phyloP scores from a whole-genome alignment of 805 yeast species.

The Candida succiphila region DNA sequence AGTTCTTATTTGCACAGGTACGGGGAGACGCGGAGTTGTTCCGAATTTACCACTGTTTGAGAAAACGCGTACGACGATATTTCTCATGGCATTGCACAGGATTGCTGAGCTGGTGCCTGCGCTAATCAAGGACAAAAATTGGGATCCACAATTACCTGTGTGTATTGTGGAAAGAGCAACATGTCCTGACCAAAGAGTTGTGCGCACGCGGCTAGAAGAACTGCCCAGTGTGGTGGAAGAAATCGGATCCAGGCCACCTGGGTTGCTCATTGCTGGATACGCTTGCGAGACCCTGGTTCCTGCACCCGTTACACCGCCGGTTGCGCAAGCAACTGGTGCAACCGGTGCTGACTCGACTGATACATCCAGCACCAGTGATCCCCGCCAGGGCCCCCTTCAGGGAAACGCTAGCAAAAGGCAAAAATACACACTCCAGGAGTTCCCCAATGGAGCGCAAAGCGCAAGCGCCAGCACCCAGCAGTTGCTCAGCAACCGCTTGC shows the following conservation, averaged over 20 bases:
- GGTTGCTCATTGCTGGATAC: constrained; percentile 71
- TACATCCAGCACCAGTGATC: no score
- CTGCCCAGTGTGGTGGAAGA: constrained; percentile 66
- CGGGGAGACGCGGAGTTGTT: constrained; percentile 78
- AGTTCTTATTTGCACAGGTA: constrained; percentile 87
- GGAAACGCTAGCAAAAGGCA: no score
- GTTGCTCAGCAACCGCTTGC: no score
- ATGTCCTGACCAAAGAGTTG: constrained; percentile 85
- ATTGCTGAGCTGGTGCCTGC: constrained; percentile 44
- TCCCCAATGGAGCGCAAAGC: no score
- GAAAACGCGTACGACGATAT: constrained; percentile 67
- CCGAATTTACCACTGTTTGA: constrained; percentile 74
- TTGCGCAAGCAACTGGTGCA: no score
- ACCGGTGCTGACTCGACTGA: no score
- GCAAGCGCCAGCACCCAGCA: no score
- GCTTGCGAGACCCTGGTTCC: no score
- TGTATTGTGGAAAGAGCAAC: constrained; percentile 87
- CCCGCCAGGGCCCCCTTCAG: no score
- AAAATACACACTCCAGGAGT: no score
- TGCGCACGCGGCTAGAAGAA: constrained; percentile 59
- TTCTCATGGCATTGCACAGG: constrained; percentile 85
- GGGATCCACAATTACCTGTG: constrained; percentile 70
- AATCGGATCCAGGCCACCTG: constrained; percentile 88
- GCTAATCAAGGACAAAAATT: constrained; percentile 33
- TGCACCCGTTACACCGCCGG: no score